Percentiles rank a stretch among this genome's conserved stretches.
These are phyloP conservation scores for Coemansia sp. DNA, from an alignment of 192 early-diverging fungal genomes.

Conservation along the genomic window DNA sequence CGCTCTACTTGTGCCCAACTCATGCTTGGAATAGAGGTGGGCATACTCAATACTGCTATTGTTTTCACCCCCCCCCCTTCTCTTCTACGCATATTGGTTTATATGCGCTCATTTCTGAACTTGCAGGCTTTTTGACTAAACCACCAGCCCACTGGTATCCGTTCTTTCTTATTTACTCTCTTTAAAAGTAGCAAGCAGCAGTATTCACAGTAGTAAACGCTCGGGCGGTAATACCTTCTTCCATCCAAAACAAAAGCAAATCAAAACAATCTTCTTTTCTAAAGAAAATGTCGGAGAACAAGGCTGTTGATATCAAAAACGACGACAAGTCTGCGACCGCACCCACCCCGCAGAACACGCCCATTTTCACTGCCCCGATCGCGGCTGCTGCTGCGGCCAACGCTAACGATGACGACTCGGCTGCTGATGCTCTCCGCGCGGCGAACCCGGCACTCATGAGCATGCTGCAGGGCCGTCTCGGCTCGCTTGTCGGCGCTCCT, in stretches of 20 bases:
- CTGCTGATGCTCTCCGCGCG: slow-evolving; percentile 19
- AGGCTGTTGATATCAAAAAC: slow-evolving; percentile 60
- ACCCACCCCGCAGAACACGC: slow-evolving; percentile 63
- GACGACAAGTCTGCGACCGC: slow-evolving; percentile 55
- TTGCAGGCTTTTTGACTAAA: background rate
- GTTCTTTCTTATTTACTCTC: background rate
- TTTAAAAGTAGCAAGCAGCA: slow-evolving; percentile 1
- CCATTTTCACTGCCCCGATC: slow-evolving; percentile 56
- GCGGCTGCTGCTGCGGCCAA: slow-evolving; percentile 28
- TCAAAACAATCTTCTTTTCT: no score
- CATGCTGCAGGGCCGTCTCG: slow-evolving; percentile 76
- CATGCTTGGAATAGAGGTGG: no score
- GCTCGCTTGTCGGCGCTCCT: slow-evolving; percentile 71
- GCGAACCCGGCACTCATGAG: slow-evolving; percentile 64
- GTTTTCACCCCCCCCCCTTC: background rate
- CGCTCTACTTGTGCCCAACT: no score
- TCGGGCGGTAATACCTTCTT: no score
- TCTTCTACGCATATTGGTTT: background rate
- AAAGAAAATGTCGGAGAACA: slow-evolving; percentile 21
- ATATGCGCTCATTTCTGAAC: background rate
- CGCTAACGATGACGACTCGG: slow-evolving; percentile 30
- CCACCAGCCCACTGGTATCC: background rate
- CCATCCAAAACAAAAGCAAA: no score
- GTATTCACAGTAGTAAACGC: background rate
- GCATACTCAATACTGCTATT: background rate